Evolutionary conservation across 2,329 filamentous ascomycete species (phyloP).

Genomic region (Diaporthe humulicola): DNA sequence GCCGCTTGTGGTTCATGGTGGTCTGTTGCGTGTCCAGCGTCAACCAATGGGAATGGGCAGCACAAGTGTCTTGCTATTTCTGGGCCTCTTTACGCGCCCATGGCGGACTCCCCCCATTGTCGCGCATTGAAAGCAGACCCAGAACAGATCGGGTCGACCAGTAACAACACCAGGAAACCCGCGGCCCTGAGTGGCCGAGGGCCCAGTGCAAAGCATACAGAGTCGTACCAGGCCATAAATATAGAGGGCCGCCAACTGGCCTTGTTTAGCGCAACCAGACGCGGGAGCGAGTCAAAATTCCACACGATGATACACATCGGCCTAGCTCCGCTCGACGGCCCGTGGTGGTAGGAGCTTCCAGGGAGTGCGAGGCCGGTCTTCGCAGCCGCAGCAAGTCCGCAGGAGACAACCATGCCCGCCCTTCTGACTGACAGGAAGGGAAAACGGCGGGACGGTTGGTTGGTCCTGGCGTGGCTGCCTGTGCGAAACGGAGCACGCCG

Average conservation of each 20-base stretch:
- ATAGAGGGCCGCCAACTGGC: not conserved
- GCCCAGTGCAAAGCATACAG: not conserved
- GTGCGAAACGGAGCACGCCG: constrained; percentile 19
- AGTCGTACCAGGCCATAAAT: constrained; percentile 13
- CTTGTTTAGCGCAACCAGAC: constrained; percentile 8
- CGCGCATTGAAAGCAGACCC: not conserved
- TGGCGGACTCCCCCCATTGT: constrained; percentile 4
- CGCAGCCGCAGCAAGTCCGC: constrained; percentile 5
- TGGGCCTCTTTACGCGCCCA: constrained; percentile 20
- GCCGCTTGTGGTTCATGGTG: constrained; percentile 13
- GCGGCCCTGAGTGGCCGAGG: not conserved
- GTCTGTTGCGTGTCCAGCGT: not conserved
- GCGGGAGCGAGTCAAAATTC: constrained; percentile 7
- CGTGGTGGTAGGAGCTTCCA: constrained; percentile 21
- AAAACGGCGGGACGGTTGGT: not conserved
- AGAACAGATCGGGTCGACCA: not conserved
- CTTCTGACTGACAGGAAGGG: not conserved
- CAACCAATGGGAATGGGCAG: constrained; percentile 10
- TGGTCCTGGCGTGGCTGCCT: constrained; percentile 14
- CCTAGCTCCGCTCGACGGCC: constrained; percentile 8
- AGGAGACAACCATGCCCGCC: not conserved
- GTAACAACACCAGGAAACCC: not conserved
- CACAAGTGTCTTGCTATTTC: not conserved
- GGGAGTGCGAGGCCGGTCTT: not conserved
- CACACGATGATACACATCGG: constrained; percentile 19